Evolutionary conservation across 495 filamentous ascomycete genomes (phyloP).

Genomic region (Chaetomium tenue): DNA sequence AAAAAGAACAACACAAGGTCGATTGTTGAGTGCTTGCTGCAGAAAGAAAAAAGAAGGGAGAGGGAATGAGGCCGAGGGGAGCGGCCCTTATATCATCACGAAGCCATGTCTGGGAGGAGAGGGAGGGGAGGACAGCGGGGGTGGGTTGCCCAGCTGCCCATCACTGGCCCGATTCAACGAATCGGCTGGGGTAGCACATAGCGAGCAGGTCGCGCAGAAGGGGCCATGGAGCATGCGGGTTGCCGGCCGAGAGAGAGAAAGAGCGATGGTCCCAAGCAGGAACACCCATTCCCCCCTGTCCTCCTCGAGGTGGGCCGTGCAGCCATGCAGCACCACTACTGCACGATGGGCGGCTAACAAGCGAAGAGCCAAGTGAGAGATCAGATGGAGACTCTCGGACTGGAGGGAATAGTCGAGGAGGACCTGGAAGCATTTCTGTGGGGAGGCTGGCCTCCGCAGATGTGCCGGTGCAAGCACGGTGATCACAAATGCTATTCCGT

Average conservation of each 20-base stretch:
- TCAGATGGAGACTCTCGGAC: background rate
- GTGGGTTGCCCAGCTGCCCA: no score
- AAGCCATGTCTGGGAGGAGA: conserved; percentile 26
- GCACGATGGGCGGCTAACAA: conserved; percentile 49
- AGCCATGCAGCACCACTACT: conserved; percentile 36
- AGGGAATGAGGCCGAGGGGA: conserved; percentile 38
- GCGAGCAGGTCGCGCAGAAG: conserved; percentile 10
- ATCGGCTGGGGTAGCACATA: conserved; percentile 9
- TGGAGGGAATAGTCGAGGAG: background rate
- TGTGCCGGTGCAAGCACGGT: background rate
- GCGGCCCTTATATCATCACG: conserved; percentile 49
- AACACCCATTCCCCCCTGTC: conserved; percentile 21
- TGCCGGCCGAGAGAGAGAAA: conserved; percentile 19
- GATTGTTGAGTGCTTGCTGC: conserved; percentile 72
- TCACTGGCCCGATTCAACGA: conserved; percentile 13
- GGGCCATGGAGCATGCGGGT: conserved; percentile 17
- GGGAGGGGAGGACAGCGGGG: background rate
- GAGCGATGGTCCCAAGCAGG: no score
- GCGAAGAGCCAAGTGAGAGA: background rate
- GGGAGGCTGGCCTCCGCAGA: conserved; percentile 15
- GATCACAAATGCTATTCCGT: conserved; percentile 30
- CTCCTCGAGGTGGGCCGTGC: conserved; percentile 25
- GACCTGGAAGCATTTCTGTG: background rate
- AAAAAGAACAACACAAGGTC: conserved; percentile 57
- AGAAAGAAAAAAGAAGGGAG: conserved; percentile 56